Base-by-base conservation (phyloP, 139 green algal genomes). In the Tetradesmus lagerheimii region DNA sequence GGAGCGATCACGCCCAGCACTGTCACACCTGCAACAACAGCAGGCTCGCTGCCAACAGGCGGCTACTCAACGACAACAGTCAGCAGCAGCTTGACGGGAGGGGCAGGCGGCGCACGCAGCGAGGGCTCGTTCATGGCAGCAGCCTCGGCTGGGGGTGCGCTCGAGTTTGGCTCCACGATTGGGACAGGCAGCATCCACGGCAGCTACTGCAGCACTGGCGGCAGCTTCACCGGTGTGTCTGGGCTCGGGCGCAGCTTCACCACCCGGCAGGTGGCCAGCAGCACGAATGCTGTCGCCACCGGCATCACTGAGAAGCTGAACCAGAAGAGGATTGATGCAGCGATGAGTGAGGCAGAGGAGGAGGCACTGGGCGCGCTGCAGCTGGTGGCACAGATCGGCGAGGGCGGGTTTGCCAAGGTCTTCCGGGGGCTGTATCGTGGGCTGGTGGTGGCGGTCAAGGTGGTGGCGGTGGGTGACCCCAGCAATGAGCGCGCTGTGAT, bases 231-330 rank as follows among this genome's bases (percentile, higher is more conserved):
- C 0, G 77, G 35, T 25, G 35, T 25, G 34, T 15, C 3, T 35
- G 34, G 47, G 34, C n/a, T 81, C 12, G 75, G 86, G 2, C 86
- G 86, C 45, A 80, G 47, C 75, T 90, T 86, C 75, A 79, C 47
- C 5, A 62, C 86, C 1, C 47, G 37, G 12, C 86, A 90, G 75
- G 34, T 89, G 64, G 86, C 86, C 31, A 90, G 81, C 38, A 93
- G 87, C 90, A 94, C 93, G 4, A 92, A 92, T 75, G 93, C 93
- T 9, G 82, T 94, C 35, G 93, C 94, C 35, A 93, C 92, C 0
- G 93, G 92, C 12, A 88, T 95, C 53, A 95, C 93, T 29, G 93
- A 95, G 90, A 95, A 95, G 90, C 92, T 95, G 9, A 95, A 95
- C 86, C 92, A 95, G 88, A 94, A 94, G 92, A 90, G 93, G 34